Evolutionary conservation across 768 basidiomycete species (phyloP), one percentile per base, ranked within the genome.

Genomic region (Phylloporus sp.): DNA sequence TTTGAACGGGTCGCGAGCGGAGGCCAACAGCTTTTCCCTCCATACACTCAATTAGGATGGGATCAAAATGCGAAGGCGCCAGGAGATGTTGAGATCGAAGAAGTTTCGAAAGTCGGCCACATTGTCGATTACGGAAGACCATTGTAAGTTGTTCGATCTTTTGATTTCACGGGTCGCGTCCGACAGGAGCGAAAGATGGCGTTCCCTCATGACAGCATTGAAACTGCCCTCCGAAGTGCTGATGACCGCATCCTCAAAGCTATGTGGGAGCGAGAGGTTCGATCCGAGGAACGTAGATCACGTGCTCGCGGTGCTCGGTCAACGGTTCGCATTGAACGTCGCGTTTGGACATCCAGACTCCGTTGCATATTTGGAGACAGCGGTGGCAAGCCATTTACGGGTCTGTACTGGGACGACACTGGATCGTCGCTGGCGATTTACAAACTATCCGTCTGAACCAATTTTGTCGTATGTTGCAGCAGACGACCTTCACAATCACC

Each of bases 391-490:
- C 8, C 41, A 54, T 42, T 43, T 57, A 3, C 45, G 45, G 27
- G 29, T 51, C 15, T 50, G 46, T 34, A 40, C 27, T 26, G 10
- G 20, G 27, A 45, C 24, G 1, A 50, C 52, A 9, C 12, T 34
- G 22, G 38, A 50, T 42, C 31, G 49, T 6, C 7, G 16, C 8
- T 54, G 56, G 39, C 20, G 22, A 10, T 53, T 36, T 18, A 57
- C 55, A 12, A 43, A 36, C 29, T 54, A 54, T 36, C 49, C 56
- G 13, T 57, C 52, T 2, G 56, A 57, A n/a, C 45, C 56, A 5
- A 5, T 50, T 9, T 18, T 57, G 3, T 57, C 49, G 28, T 45
- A 36, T 16, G 45, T 34, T 29, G 53, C 56, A 4, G 53, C 53
- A 18, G 16, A n/a, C 12, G 2, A 42, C 9, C 34, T 54, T 3